Percentiles rank a stretch among this genome's conserved stretches.
Conservation (phyloP, 495 filamentous ascomycete species). For the Podospora australis region DNA sequence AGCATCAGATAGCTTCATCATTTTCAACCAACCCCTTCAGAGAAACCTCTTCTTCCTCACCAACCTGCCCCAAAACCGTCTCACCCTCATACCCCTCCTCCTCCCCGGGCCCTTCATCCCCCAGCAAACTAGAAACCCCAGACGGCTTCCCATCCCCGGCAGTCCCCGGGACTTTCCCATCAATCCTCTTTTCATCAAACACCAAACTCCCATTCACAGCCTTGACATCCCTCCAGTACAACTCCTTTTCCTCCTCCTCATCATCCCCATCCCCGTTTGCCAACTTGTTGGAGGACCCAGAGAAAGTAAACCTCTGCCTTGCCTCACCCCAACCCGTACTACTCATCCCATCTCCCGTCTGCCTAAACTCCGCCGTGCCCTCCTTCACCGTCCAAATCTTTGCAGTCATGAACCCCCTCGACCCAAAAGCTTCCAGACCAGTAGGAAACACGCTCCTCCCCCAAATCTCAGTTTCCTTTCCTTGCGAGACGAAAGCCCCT, state of each 20-base stretch:
- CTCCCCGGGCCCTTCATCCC: too few relatives aligned
- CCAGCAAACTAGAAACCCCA: too few relatives aligned
- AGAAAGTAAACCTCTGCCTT: slow-evolving; percentile 52
- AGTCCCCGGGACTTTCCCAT: slow-evolving; percentile 8
- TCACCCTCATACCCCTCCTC: too few relatives aligned
- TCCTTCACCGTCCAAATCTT: slow-evolving; percentile 46
- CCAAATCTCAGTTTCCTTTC: slow-evolving; percentile 45
- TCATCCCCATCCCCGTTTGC: too few relatives aligned
- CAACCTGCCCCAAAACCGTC: too few relatives aligned
- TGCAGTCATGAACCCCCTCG: slow-evolving; percentile 32
- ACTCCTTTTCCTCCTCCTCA: slow-evolving; percentile 10
- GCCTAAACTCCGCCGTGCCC: slow-evolving; percentile 48
- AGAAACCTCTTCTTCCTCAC: too few relatives aligned
- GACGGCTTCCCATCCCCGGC: too few relatives aligned
- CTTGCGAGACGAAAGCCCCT: slow-evolving; percentile 51
- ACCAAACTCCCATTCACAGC: slow-evolving; percentile 21
- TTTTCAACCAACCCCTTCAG: too few relatives aligned
- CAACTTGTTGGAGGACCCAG: too few relatives aligned
- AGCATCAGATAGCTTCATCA: too few relatives aligned
- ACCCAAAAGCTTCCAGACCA: slow-evolving; percentile 46
- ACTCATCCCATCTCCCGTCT: slow-evolving; percentile 37
- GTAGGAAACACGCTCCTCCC: slow-evolving; percentile 57
- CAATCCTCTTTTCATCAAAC: slow-evolving; percentile 24
- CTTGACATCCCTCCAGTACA: slow-evolving; percentile 8
- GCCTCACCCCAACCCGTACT: slow-evolving; percentile 48